Percentiles rank a stretch among this genome's conserved stretches.
These are phyloP conservation scores for Podaxis sp. DNA, from an alignment of 768 basidiomycete genomes.

Conservation along the genomic window DNA sequence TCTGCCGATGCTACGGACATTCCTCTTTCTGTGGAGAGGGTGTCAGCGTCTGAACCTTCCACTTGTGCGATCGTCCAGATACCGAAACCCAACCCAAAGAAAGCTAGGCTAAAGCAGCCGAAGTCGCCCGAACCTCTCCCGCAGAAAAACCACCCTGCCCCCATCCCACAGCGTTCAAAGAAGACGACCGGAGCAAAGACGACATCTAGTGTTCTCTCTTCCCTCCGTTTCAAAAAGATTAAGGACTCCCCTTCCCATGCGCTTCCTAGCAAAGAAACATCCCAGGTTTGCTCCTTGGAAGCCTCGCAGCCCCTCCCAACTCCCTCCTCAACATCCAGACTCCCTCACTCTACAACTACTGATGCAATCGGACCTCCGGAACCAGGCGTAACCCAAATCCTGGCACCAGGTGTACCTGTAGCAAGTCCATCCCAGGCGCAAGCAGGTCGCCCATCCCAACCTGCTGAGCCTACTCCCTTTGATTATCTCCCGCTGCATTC, in stretches of 20 bases:
- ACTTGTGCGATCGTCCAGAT: background rate
- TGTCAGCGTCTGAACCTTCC: background rate
- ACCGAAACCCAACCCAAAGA: background rate
- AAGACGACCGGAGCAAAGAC: background rate
- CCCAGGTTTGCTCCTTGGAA: background rate
- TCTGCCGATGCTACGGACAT: background rate
- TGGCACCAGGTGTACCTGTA: background rate
- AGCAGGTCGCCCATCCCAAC: background rate
- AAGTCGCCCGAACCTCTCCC: background rate
- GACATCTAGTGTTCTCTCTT: background rate
- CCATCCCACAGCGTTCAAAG: background rate
- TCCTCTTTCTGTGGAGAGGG: background rate
- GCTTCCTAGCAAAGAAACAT: background rate
- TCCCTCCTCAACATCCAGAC: background rate
- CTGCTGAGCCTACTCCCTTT: background rate
- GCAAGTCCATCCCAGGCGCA: background rate
- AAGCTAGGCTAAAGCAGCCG: background rate
- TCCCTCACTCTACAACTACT: background rate
- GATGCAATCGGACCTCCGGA: background rate
- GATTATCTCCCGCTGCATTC: background rate
- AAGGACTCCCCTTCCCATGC: background rate
- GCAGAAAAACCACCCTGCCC: background rate
- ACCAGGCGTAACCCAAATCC: background rate
- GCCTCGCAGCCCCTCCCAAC: background rate
- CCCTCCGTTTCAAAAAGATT: conserved; percentile 2